A percentile compares a stretch with the other conserved stretches of the same genome.
Conservation (phyloP, 139 green algal genomes). For the Tetraselmis chui region DNA sequence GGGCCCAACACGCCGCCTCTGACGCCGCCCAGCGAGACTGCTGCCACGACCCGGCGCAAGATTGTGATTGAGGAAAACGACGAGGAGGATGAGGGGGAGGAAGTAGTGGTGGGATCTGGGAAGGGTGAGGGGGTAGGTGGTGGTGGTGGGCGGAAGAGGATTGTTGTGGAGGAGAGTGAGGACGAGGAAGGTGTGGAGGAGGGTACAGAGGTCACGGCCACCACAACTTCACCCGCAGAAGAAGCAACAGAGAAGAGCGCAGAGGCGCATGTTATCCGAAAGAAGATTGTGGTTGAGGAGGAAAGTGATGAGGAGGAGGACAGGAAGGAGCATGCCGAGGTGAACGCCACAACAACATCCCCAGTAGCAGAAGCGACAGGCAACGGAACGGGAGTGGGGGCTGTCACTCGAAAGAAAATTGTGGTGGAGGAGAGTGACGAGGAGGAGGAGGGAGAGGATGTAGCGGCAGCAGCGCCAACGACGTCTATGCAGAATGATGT, state of each 20-base stretch:
- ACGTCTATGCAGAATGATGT: not conserved
- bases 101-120: not conserved
- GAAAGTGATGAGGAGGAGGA: not conserved
- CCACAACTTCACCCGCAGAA: not conserved
- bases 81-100: not conserved
- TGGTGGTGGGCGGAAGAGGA: not conserved
- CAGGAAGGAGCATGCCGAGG: not conserved
- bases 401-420: not conserved
- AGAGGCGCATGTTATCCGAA: not conserved
- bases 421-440: not conserved
- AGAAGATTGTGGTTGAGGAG: not conserved
- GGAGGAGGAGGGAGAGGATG: not conserved
- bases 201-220: not conserved
- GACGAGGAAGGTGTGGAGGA: not conserved
- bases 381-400: too few species aligned
- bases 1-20: not conserved
- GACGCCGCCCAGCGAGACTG: not conserved
- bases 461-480: not conserved
- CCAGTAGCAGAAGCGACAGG: too few species aligned
- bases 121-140: not conserved
- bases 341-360: too few species aligned
- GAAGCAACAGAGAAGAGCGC: too few species aligned
- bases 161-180: not conserved
- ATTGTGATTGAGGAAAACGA: not conserved
- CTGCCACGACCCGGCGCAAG: not conserved